These are phyloP conservation scores for Clonostachys rosea DNA, from an alignment of 2,329 filamentous ascomycete species.

Conservation along the genomic window DNA sequence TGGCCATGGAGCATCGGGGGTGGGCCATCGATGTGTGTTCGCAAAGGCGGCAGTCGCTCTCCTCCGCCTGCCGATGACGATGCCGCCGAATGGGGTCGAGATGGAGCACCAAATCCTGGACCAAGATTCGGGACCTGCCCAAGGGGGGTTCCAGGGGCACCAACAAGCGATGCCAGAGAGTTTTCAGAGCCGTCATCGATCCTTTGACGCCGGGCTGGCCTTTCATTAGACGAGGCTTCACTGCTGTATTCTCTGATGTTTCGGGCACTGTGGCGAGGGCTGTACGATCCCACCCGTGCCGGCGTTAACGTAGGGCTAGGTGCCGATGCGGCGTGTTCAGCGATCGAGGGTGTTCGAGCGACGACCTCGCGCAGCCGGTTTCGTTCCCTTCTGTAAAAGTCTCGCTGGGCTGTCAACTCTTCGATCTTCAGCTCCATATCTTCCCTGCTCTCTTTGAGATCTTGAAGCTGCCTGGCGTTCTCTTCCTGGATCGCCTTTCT, in stretches of 20 bases:
- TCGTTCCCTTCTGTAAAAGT: slow-evolving; percentile 70
- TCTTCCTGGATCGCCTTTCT: slow-evolving; percentile 80
- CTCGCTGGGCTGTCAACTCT: slow-evolving; percentile 55
- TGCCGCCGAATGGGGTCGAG: slow-evolving; percentile 26
- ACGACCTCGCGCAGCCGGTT: slow-evolving; percentile 68
- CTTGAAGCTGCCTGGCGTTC: slow-evolving; percentile 62
- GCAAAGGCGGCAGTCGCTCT: slow-evolving; percentile 42
- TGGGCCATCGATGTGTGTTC: slow-evolving; percentile 32
- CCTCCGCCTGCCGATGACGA: slow-evolving; percentile 23
- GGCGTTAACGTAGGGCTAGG: slow-evolving; percentile 41
- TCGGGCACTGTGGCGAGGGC: slow-evolving; percentile 20
- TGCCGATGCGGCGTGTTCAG: slow-evolving; percentile 45
- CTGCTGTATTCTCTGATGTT: slow-evolving; percentile 24
- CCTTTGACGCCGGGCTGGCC: slow-evolving; percentile 38
- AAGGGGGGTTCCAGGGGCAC: slow-evolving; percentile 17
- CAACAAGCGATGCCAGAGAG: slow-evolving; percentile 17
- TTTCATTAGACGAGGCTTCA: slow-evolving; percentile 38
- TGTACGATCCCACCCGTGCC: slow-evolving; percentile 29
- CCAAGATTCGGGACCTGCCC: slow-evolving; percentile 35
- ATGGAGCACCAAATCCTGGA: slow-evolving; percentile 26
- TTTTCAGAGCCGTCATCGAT: slow-evolving; percentile 42
- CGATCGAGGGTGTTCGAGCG: slow-evolving; percentile 50
- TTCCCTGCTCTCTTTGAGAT: slow-evolving; percentile 63
- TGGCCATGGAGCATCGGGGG: slow-evolving; percentile 8
- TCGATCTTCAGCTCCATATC: slow-evolving; percentile 54